Evolutionary conservation across 257 asterid species (phyloP), one percentile per base, ranked within the genome.

Genomic region (Fraxinus americana): DNA sequence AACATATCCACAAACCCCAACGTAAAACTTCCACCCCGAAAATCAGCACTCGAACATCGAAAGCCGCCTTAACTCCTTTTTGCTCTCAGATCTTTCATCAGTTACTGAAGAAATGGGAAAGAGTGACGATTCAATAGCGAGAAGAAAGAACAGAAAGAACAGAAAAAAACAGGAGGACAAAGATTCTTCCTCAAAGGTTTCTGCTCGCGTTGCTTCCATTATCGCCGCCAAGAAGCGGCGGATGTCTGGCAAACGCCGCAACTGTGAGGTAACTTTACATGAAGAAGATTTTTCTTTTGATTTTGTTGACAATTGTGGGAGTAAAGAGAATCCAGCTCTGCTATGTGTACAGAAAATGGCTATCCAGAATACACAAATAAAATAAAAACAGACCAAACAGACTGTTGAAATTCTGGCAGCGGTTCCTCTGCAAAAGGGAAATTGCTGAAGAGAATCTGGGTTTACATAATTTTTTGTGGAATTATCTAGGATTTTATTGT

Each of bases 191-290:
- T 61, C 68, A 61, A 82, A 77, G 67, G 79, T 86, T 17, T 84
- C 90, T n/a, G 59, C 27, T 39, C 87, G 91, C 57, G 61, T 87
- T n/a, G 87, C 91, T 11, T 43, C 85, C 73, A 74, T 87, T 50
- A 87, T 87, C 77, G 91, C 91, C 65, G 82, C 87, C 71, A 87
- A 87, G 74, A 87, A 87, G 82, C 89, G 91, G 29, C 87, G 91
- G 7, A 39, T 52, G 9, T 11, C 89, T 5, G 91, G 89, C 43
- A 83, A 87, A 78, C 91, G 91, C 83, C 89, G 91, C 78, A 35
- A 41, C 29, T 87, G 91, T 74, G 85, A 87, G 91, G 89, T 87
- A 72, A 34, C 38, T 13, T n/a, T n/a, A 57, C 8, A n/a, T 4
- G 25, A n/a, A n/a, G 13, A 7, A 45, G 7, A 13, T 19, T 38